Percentiles rank a stretch among this genome's conserved stretches.
Conservation (phyloP, 2,329 filamentous ascomycete species). For the Fusarium nanum region DNA sequence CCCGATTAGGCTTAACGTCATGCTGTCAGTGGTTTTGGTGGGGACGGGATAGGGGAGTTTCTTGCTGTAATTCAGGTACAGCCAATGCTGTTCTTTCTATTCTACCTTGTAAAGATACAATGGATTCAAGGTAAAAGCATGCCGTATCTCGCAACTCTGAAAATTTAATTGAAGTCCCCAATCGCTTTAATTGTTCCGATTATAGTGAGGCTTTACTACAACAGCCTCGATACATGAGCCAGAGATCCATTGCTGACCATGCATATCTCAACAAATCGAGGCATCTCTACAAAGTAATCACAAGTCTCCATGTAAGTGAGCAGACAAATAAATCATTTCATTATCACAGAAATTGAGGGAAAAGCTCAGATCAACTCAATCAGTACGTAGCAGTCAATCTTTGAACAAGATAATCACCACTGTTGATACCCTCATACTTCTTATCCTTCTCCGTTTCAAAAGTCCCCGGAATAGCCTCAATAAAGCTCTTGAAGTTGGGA, state of each 20-base stretch:
- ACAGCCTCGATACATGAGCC: background rate
- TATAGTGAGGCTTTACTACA: background rate
- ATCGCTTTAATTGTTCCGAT: background rate
- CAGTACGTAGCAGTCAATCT: slow-evolving; percentile 81
- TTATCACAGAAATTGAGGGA: background rate
- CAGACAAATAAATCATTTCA: background rate
- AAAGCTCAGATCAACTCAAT: background rate
- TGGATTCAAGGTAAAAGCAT: background rate
- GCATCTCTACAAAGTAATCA: background rate
- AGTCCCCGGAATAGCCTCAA: slow-evolving; percentile 85
- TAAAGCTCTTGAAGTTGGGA: slow-evolving; percentile 79
- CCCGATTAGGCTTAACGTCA: slow-evolving; percentile 34
- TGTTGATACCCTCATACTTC: slow-evolving; percentile 83
- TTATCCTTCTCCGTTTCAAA: slow-evolving; percentile 72
- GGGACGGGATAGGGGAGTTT: slow-evolving; percentile 1
- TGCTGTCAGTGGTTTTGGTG: slow-evolving; percentile 13
- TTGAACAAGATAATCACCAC: slow-evolving; percentile 83
- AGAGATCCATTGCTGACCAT: background rate
- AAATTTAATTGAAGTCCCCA: background rate
- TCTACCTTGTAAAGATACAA: background rate
- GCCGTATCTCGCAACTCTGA: background rate
- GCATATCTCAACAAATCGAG: background rate
- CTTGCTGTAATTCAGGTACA: background rate
- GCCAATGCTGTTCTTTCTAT: background rate
- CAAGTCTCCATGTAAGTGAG: background rate